Conservation (phyloP, 805 yeast genomes). For the Komagataella kurtzmanii region DNA sequence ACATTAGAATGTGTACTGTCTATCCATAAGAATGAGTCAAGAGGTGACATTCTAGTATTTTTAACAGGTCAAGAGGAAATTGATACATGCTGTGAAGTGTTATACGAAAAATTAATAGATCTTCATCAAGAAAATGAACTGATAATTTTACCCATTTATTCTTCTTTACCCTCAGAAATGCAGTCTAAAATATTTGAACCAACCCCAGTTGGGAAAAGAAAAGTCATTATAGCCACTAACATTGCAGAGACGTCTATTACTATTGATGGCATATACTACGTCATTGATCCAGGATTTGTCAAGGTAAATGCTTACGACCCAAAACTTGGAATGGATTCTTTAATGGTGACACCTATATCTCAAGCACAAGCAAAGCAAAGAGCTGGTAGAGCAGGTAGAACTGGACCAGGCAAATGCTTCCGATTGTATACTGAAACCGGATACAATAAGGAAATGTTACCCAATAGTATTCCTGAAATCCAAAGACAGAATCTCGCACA, state of each 20-base stretch:
- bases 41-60: slow-evolving; percentile 74
- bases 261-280: slow-evolving; percentile 85
- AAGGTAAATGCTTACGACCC: slow-evolving; percentile 85
- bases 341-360: slow-evolving; percentile 75
- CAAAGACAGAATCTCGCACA: slow-evolving; percentile 77
- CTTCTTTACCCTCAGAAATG: slow-evolving; percentile 82
- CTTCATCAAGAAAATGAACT: slow-evolving; percentile 59
- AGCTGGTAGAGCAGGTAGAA: slow-evolving; percentile 95
- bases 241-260: slow-evolving; percentile 97
- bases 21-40: slow-evolving; percentile 66
- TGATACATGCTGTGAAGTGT: slow-evolving; percentile 72
- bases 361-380: slow-evolving; percentile 94
- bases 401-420: slow-evolving; percentile 91
- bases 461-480: slow-evolving; percentile 81
- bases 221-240: slow-evolving; percentile 88
- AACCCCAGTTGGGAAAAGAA: slow-evolving; percentile 70
- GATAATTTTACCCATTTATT: slow-evolving; percentile 75
- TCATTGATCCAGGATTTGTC: slow-evolving; percentile 90
- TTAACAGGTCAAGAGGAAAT: slow-evolving; percentile 92
- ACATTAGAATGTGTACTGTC: slow-evolving; percentile 77
- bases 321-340: slow-evolving; percentile 80
- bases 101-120: slow-evolving; percentile 47
- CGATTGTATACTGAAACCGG: slow-evolving; percentile 83
- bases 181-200: slow-evolving; percentile 85
- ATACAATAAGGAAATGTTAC: slow-evolving; percentile 61